phyloP scores from a whole-genome alignment of 257 asterid species.

The Lantana camara region DNA sequence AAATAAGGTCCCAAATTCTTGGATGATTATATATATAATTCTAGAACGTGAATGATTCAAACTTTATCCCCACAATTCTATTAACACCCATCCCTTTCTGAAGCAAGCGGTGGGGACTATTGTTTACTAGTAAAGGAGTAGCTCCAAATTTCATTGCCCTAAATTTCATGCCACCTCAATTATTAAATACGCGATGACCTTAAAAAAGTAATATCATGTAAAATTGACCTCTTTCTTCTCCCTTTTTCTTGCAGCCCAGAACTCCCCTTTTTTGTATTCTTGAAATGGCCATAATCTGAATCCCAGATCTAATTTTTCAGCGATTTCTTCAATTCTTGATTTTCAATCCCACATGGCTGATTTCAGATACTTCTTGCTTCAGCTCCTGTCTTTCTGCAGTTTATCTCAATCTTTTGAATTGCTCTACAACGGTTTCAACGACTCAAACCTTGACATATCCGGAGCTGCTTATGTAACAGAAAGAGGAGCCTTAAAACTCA shows the following conservation, averaged over 20 bases:
- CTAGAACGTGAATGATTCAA: constrained; percentile 16
- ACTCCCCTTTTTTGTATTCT: neutral
- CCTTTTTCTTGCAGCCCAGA: constrained; percentile 2
- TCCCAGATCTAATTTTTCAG: too few species aligned
- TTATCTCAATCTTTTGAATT: constrained; percentile 41
- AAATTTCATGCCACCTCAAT: too few species aligned
- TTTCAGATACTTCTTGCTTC: neutral
- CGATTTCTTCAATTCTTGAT: too few species aligned
- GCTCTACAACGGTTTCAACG: constrained; percentile 53
- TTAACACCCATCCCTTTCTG: neutral
- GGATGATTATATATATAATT: neutral
- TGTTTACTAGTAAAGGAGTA: neutral
- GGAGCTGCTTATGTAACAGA: constrained; percentile 38
- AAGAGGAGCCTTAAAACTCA: constrained; percentile 59
- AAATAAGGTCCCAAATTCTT: too few species aligned
- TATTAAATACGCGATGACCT: constrained; percentile 17
- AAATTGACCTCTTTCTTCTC: too few species aligned
- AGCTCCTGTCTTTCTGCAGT: constrained; percentile 24
- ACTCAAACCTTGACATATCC: constrained; percentile 21
- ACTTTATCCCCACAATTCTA: neutral
- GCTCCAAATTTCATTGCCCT: constrained; percentile 19
- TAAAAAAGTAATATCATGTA: neutral
- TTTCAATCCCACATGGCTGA: constrained; percentile 28
- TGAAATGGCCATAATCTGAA: neutral
- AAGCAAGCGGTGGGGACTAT: constrained; percentile 1